These are phyloP conservation scores for Plasmodium coatneyi DNA, from an alignment of 169 alveolate genomes.

Conservation along the genomic window DNA sequence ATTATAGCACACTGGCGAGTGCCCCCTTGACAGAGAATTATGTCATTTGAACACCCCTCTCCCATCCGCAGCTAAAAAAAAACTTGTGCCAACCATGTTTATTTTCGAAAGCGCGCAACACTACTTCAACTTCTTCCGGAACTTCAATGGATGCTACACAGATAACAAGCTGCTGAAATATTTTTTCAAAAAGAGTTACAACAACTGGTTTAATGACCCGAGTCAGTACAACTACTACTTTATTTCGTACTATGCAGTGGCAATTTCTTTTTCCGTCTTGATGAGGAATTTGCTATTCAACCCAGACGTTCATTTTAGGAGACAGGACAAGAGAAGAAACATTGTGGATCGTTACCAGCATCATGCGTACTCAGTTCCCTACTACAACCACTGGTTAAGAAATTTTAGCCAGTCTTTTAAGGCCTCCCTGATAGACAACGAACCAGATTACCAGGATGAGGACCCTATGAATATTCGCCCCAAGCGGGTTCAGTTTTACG, in stretches of 20 bases:
- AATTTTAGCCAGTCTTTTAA: constrained; percentile 82
- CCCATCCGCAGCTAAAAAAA: neutral
- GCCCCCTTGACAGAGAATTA: neutral
- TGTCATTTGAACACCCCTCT: neutral
- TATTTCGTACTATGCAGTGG: constrained; percentile 77
- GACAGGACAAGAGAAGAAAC: constrained; percentile 76
- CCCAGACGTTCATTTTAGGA: constrained; percentile 77
- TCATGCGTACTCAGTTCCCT: constrained; percentile 85
- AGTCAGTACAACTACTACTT: constrained; percentile 84
- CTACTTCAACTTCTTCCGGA: constrained; percentile 69
- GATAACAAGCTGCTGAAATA: constrained; percentile 84
- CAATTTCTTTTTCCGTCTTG: constrained; percentile 28
- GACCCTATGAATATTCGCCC: constrained; percentile 82
- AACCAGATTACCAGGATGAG: constrained; percentile 82
- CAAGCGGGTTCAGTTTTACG: constrained; percentile 79
- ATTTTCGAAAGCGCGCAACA: constrained; percentile 73
- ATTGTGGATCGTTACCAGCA: constrained; percentile 81
- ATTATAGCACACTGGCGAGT: neutral
- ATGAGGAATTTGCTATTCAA: constrained; percentile 61
- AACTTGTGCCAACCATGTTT: constrained; percentile 22
- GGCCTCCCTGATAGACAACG: constrained; percentile 83
- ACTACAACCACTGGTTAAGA: constrained; percentile 79
- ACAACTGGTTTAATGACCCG: constrained; percentile 85
- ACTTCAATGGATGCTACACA: constrained; percentile 76
- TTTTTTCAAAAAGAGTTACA: constrained; percentile 83